A percentile compares a stretch with the other conserved stretches of the same genome.
Evolutionary conservation across 306 rosid species (phyloP).

Genomic region (Urtica urens): DNA sequence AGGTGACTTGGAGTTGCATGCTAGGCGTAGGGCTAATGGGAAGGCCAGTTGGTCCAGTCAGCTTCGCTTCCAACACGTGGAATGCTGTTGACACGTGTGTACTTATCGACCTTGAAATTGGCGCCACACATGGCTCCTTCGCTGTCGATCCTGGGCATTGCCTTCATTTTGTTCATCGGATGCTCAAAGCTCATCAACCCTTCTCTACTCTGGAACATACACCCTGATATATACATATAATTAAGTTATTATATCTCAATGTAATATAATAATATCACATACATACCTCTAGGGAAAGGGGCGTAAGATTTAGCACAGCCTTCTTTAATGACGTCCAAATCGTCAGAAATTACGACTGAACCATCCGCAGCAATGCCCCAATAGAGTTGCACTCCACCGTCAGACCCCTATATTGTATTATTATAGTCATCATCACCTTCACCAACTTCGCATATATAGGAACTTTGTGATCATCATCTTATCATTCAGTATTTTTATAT

Average conservation of each 20-base stretch:
- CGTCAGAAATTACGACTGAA: slow-evolving; percentile 92
- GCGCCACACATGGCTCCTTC: slow-evolving; percentile 97
- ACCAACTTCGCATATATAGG: too few relatives aligned
- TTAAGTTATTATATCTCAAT: neutral
- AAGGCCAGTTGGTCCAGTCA: slow-evolving; percentile 69
- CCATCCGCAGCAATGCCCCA: slow-evolving; percentile 99
- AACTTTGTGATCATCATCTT: too few relatives aligned
- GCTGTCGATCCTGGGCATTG: slow-evolving; percentile 91
- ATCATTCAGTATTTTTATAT: too few relatives aligned
- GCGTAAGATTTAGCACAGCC: slow-evolving; percentile 98
- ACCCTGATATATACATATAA: slow-evolving; percentile 30
- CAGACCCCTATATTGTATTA: slow-evolving; percentile 84
- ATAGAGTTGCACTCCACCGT: slow-evolving; percentile 80
- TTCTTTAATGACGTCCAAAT: slow-evolving; percentile 65
- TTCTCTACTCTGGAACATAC: slow-evolving; percentile 87
- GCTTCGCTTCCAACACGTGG: slow-evolving; percentile 79
- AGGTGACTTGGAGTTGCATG: too few relatives aligned
- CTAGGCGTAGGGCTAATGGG: slow-evolving; percentile 20
- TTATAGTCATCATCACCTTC: too few relatives aligned
- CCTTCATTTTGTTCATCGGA: slow-evolving; percentile 85
- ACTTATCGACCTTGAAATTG: slow-evolving; percentile 75
- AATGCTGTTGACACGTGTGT: slow-evolving; percentile 63
- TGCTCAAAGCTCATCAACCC: slow-evolving; percentile 95
- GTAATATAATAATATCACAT: too few relatives aligned
- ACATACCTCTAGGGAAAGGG: slow-evolving; percentile 78